These are phyloP conservation scores for Clavispora phyllophila DNA, from an alignment of 805 yeast genomes.

Conservation along the genomic window DNA sequence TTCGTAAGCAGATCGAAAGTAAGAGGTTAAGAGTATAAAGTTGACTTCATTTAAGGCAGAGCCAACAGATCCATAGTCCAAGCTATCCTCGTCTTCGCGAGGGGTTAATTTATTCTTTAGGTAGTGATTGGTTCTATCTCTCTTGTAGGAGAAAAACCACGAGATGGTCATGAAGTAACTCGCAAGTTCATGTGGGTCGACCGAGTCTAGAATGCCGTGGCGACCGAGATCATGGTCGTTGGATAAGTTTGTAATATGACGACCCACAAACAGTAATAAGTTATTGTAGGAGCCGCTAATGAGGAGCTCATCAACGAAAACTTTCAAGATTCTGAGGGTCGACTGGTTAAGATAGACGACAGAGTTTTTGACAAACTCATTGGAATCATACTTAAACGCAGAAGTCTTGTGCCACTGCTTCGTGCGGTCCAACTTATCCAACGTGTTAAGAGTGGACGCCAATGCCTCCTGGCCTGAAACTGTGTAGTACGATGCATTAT, in stretches of 20 bases:
- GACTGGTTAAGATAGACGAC: conserved; percentile 27
- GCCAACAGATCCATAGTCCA: conserved; percentile 43
- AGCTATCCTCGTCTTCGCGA: conserved; percentile 21
- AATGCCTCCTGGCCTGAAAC: conserved; percentile 69
- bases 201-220: conserved; percentile 23
- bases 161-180: conserved; percentile 53
- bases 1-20: conserved; percentile 40
- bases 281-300: conserved; percentile 73
- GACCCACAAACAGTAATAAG: conserved; percentile 49
- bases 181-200: conserved; percentile 36
- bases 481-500: conserved; percentile 57
- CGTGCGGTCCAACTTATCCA: conserved; percentile 60
- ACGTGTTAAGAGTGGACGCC: conserved; percentile 43
- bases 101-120: conserved; percentile 4
- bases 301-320: conserved; percentile 50
- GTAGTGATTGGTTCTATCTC: conserved; percentile 20
- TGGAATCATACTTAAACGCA: conserved; percentile 36
- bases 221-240: conserved; percentile 12
- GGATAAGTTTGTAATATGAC: conserved; percentile 13
- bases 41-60: conserved; percentile 58
- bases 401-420: conserved; percentile 58
- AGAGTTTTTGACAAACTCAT: conserved; percentile 24
- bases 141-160: conserved; percentile 74
- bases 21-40: conserved; percentile 47
- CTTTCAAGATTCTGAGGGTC: conserved; percentile 30